A percentile compares a stretch with the other conserved stretches of the same genome.
Evolutionary conservation across 2,329 filamentous ascomycete species (phyloP).

Genomic region (Cladosporium sp.): DNA sequence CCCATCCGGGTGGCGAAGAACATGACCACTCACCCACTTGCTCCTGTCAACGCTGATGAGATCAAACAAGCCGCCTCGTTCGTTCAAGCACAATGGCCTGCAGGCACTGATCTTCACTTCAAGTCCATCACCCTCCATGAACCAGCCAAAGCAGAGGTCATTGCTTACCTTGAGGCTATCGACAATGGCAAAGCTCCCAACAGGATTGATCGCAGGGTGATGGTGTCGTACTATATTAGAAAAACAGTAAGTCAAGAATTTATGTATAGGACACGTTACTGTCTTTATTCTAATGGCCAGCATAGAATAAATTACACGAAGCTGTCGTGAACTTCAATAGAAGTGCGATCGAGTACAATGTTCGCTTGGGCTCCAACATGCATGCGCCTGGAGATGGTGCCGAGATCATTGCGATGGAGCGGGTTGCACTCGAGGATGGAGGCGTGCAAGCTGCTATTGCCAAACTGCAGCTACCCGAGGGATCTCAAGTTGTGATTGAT

Average conservation of each 20-base stretch:
- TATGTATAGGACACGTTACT: neutral
- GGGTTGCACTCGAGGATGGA: constrained; percentile 52
- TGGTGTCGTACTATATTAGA: constrained; percentile 52
- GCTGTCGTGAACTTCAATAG: constrained; percentile 53
- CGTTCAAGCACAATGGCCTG: constrained; percentile 53
- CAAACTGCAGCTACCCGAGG: constrained; percentile 56
- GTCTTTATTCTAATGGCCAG: constrained; percentile 4
- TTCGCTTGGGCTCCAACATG: constrained; percentile 54
- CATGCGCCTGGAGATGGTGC: constrained; percentile 57
- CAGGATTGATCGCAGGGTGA: constrained; percentile 49
- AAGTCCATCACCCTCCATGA: constrained; percentile 56
- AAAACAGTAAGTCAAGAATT: constrained; percentile 50
- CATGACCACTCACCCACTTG: constrained; percentile 50
- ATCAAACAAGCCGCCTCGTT: constrained; percentile 50
- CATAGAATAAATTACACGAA: constrained; percentile 59
- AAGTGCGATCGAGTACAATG: constrained; percentile 52
- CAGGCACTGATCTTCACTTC: constrained; percentile 54
- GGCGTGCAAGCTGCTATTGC: constrained; percentile 56
- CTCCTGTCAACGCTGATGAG: constrained; percentile 55
- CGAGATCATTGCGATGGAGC: constrained; percentile 57
- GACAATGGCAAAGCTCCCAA: constrained; percentile 32
- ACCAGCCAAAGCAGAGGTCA: constrained; percentile 30
- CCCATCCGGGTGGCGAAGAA: constrained; percentile 24
- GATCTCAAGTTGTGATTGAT: constrained; percentile 54
- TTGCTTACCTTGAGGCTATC: constrained; percentile 31